Conservation (phyloP, 2,329 filamentous ascomycete genomes). For the Aspergillus sergii region DNA sequence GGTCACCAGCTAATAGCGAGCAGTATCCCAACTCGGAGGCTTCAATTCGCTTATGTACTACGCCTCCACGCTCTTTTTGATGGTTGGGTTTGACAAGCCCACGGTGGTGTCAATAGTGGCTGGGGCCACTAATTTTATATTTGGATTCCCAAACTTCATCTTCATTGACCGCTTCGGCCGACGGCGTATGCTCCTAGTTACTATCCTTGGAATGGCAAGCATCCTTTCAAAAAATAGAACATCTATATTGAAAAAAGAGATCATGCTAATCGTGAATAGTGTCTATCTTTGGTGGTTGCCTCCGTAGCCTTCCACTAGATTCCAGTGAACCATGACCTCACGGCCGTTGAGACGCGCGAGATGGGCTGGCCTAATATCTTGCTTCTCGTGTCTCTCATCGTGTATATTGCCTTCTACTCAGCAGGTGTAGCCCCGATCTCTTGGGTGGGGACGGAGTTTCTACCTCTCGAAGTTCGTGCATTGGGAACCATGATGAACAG, state of each 20-base stretch:
- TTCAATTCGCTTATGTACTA: slow-evolving; percentile 53
- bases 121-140: slow-evolving; percentile 44
- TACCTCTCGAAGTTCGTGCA: slow-evolving; percentile 52
- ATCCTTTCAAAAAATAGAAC: neutral
- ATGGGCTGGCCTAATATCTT: slow-evolving; percentile 40
- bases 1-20: slow-evolving; percentile 54
- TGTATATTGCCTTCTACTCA: slow-evolving; percentile 49
- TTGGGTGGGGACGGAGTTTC: slow-evolving; percentile 53
- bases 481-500: slow-evolving; percentile 51
- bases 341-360: slow-evolving; percentile 3
- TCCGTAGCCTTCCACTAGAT: slow-evolving; percentile 52
- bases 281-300: slow-evolving; percentile 42
- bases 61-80: slow-evolving; percentile 45
- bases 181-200: slow-evolving; percentile 45
- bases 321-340: slow-evolving; percentile 48
- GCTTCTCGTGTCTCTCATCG: slow-evolving; percentile 48
- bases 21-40: slow-evolving; percentile 49
- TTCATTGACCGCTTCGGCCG: slow-evolving; percentile 51
- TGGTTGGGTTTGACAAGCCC: slow-evolving; percentile 55
- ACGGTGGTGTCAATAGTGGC: slow-evolving; percentile 51
- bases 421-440: slow-evolving; percentile 51
- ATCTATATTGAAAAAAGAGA: neutral
- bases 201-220: slow-evolving; percentile 39
- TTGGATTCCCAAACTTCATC: slow-evolving; percentile 50
- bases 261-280: neutral